A percentile compares a stretch with the other conserved stretches of the same genome.
These are phyloP conservation scores for Cicer cuneatum DNA, from an alignment of 306 rosid species.

Conservation along the genomic window DNA sequence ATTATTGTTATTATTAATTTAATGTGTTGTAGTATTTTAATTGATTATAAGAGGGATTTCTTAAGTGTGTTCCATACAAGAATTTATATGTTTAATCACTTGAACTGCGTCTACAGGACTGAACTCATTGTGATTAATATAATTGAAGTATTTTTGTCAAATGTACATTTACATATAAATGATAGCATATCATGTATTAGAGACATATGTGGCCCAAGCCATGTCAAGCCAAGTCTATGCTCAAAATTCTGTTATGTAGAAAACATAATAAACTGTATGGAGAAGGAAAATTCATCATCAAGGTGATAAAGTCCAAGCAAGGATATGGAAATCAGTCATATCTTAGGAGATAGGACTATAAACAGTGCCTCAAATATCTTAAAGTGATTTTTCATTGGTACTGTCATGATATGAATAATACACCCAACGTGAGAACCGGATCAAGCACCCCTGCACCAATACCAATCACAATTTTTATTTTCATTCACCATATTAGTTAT, in stretches of 20 bases:
- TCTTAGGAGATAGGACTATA: slow-evolving; percentile 5
- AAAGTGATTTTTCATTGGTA: slow-evolving; percentile 28
- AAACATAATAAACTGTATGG: slow-evolving; percentile 20
- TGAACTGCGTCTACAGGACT: no score
- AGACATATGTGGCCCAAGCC: background rate
- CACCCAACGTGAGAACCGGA: slow-evolving; percentile 47
- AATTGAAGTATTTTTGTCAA: no score
- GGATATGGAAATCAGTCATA: slow-evolving; percentile 29
- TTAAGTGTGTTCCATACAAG: no score
- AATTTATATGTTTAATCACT: no score
- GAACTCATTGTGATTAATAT: no score
- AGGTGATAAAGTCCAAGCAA: slow-evolving; percentile 19
- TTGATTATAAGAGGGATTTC: no score
- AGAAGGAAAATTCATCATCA: slow-evolving; percentile 30
- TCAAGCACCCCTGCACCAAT: slow-evolving; percentile 45
- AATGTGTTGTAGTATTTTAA: no score
- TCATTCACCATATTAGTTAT: background rate
- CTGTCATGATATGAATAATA: slow-evolving; percentile 38
- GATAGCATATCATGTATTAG: background rate
- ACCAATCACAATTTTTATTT: slow-evolving; percentile 6
- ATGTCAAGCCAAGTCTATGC: slow-evolving; percentile 8
- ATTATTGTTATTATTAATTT: no score
- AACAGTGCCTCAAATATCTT: slow-evolving; percentile 32
- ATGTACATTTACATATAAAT: background rate
- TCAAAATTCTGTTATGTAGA: slow-evolving; percentile 13